Conservation (phyloP, 331 rosid genomes). For the Rhamnella rubrinervis region DNA sequence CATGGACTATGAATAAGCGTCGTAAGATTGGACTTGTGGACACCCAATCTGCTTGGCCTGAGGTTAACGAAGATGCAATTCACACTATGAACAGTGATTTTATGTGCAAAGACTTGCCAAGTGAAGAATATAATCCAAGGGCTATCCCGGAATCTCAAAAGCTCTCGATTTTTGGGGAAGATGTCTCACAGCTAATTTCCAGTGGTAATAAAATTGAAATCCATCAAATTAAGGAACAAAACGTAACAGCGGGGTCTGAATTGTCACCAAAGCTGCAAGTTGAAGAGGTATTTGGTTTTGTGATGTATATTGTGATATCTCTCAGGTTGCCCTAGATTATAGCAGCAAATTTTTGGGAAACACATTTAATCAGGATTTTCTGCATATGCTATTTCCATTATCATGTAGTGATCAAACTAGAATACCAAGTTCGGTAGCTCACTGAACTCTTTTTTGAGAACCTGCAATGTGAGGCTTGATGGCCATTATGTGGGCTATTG, state of each 20-base stretch:
- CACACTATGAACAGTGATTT: constrained; percentile 26
- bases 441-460: too few relatives aligned
- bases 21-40: constrained; percentile 41
- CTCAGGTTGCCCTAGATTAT: constrained; percentile 2
- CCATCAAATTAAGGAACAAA: constrained; percentile 31
- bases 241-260: constrained; percentile 29
- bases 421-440: not conserved
- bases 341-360: not conserved
- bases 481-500: too few relatives aligned
- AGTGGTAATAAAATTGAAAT: constrained; percentile 27
- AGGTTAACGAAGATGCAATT: constrained; percentile 29
- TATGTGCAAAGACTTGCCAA: constrained; percentile 25
- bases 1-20: constrained; percentile 46
- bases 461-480: too few relatives aligned
- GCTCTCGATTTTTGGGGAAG: constrained; percentile 33
- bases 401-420: not conserved
- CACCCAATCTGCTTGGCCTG: constrained; percentile 32
- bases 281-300: constrained; percentile 50
- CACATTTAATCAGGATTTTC: not conserved
- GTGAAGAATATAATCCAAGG: constrained; percentile 33
- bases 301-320: constrained; percentile 11
- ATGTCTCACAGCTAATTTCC: constrained; percentile 10
- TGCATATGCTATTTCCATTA: not conserved
- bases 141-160: constrained; percentile 34
- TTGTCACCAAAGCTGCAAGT: constrained; percentile 33